A percentile compares a stretch with the other conserved stretches of the same genome.
These are phyloP conservation scores for Blyttiomyces sp. DNA, from an alignment of 371 early-diverging fungal species.

Conservation along the genomic window DNA sequence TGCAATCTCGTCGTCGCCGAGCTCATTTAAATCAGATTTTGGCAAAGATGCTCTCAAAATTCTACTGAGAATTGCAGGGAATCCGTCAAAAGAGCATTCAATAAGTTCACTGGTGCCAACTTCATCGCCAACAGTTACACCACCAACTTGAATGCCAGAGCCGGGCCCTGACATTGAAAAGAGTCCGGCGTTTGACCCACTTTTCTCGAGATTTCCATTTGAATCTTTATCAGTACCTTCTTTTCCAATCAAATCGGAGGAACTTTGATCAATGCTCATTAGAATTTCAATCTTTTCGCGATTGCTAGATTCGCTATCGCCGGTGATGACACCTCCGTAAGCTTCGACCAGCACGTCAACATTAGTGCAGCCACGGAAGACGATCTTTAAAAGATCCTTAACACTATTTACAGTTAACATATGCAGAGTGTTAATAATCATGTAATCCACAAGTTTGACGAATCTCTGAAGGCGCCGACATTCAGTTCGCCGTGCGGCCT, in stretches of 20 bases:
- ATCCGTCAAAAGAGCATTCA: constrained; percentile 47
- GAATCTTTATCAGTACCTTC: background rate
- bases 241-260: background rate
- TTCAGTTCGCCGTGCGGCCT: constrained; percentile 51
- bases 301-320: constrained; percentile 4
- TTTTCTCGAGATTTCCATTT: background rate
- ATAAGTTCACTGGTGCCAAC: constrained; percentile 42
- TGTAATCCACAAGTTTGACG: constrained; percentile 53
- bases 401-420: constrained; percentile 41
- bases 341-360: constrained; percentile 43
- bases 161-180: background rate
- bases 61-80: constrained; percentile 40
- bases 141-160: constrained; percentile 43
- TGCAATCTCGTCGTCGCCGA: constrained; percentile 39
- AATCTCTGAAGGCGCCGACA: constrained; percentile 52
- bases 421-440: constrained; percentile 47
- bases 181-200: background rate
- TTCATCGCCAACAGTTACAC: constrained; percentile 44
- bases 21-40: constrained; percentile 32
- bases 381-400: constrained; percentile 33
- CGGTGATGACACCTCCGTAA: constrained; percentile 24
- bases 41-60: constrained; percentile 25
- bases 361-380: constrained; percentile 44
- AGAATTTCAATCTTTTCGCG: background rate
- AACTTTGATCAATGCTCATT: background rate